phyloP scores from a whole-genome alignment of 371 early-diverging fungal genomes.

The Apophysomyces ossiformis region DNA sequence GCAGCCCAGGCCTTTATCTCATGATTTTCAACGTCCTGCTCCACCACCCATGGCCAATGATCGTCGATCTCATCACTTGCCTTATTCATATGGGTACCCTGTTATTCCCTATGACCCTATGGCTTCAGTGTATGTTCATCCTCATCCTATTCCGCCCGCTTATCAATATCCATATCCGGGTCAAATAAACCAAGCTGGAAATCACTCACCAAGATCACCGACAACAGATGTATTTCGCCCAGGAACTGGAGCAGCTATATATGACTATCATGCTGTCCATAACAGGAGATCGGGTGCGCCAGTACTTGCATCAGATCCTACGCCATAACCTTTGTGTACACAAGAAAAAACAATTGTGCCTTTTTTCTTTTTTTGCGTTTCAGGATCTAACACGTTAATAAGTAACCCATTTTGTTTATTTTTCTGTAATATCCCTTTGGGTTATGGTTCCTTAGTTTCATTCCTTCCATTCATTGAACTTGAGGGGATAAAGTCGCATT shows the following conservation, averaged over 20 bases:
- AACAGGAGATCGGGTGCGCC: neutral
- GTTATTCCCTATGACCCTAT: constrained; percentile 6
- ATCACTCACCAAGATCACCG: constrained; percentile 2
- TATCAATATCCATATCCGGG: constrained; percentile 9
- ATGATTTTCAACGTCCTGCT: constrained; percentile 1
- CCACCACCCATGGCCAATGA: constrained; percentile 2
- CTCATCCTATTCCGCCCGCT: neutral
- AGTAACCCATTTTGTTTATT: too few relatives aligned
- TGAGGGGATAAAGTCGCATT: too few relatives aligned
- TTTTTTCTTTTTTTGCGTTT: neutral
- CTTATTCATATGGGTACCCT: neutral
- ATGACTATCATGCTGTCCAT: neutral
- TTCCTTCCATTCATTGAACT: too few relatives aligned
- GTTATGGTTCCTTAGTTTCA: too few relatives aligned
- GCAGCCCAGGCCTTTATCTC: neutral
- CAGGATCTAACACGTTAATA: neutral
- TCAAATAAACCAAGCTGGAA: constrained; percentile 7
- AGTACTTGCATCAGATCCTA: neutral
- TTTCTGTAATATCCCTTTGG: too few relatives aligned
- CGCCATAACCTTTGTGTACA: neutral
- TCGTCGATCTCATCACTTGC: constrained; percentile 7
- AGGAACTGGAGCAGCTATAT: neutral
- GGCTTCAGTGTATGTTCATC: constrained; percentile 1
- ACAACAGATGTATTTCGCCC: constrained; percentile 4
- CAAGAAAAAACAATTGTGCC: neutral